A percentile compares a stretch with the other conserved stretches of the same genome.
These are phyloP conservation scores for Emericellopsis cladophorae DNA, from an alignment of 2,329 filamentous ascomycete genomes.

Conservation along the genomic window DNA sequence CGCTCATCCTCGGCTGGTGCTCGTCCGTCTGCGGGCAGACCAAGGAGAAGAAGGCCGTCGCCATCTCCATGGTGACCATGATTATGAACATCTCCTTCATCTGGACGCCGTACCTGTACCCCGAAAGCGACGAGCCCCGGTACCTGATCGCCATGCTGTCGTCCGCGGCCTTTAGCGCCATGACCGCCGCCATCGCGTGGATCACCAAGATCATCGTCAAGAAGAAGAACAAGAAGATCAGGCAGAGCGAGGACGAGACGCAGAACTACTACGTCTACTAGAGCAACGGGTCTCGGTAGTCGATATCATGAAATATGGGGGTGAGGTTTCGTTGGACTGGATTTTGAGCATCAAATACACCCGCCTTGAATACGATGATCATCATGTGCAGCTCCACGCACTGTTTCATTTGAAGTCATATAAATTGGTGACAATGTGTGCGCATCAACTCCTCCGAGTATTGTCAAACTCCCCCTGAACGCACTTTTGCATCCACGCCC, in stretches of 20 bases:
- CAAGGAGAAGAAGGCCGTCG: constrained; percentile 28
- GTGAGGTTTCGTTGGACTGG: no score
- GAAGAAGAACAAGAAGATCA: constrained; percentile 18
- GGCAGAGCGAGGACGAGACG: constrained; percentile 10
- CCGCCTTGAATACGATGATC: no score
- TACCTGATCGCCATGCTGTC: constrained; percentile 25
- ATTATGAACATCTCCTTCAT: constrained; percentile 29
- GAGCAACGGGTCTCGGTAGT: constrained; percentile 9
- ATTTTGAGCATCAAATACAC: no score
- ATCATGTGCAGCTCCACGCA: no score
- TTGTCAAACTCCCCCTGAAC: constrained; percentile 7
- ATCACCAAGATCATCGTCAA: constrained; percentile 20
- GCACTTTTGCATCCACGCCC: constrained; percentile 54
- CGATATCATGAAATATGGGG: no score
- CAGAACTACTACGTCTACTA: constrained; percentile 12
- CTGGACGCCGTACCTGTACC: constrained; percentile 31
- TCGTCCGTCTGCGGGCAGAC: constrained; percentile 25
- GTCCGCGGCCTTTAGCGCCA: constrained; percentile 16
- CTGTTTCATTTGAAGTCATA: no score
- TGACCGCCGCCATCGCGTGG: constrained; percentile 18
- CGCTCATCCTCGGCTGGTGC: constrained; percentile 22
- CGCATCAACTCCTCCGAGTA: no score
- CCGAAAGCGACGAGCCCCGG: constrained; percentile 22
- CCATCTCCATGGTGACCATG: constrained; percentile 28
- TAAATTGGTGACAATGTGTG: no score